Conservation (phyloP, 1,139 yeast species). For the Yamadazyma songkhlaensis region DNA sequence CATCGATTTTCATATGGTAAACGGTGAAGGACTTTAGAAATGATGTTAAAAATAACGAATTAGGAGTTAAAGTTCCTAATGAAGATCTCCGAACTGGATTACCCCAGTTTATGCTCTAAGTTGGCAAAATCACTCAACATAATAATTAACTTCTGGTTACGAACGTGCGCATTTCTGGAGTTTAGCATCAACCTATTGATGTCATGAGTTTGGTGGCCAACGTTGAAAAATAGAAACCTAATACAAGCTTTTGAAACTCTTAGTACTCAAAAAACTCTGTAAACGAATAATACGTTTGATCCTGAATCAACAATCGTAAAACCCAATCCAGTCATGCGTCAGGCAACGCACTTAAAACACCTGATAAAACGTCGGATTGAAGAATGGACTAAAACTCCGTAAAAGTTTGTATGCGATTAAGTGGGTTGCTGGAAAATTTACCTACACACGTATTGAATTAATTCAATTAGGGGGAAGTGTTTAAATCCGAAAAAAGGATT, state of each 20-base stretch:
- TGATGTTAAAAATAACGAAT: too few species aligned
- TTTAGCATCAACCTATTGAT: background rate
- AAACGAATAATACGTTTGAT: too few species aligned
- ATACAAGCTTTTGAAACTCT: too few species aligned
- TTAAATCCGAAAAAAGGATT: constrained; percentile 2
- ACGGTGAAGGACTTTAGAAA: too few species aligned
- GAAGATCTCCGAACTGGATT: background rate
- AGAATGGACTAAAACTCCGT: background rate
- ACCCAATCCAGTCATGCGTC: background rate
- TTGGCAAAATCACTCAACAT: too few species aligned
- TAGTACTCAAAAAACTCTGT: too few species aligned
- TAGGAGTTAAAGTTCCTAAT: too few species aligned
- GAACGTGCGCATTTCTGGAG: background rate
- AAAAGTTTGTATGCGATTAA: constrained; percentile 1
- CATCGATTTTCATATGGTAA: too few species aligned
- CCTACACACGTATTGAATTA: too few species aligned
- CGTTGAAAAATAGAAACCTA: too few species aligned
- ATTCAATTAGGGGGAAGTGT: background rate
- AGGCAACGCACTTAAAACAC: background rate
- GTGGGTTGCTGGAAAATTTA: background rate
- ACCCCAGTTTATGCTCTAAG: background rate
- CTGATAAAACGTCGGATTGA: background rate
- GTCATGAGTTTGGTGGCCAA: too few species aligned
- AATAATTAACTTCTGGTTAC: too few species aligned
- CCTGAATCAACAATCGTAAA: background rate